Conservation (phyloP, 306 rosid genomes). For the Fagus crenata region DNA sequence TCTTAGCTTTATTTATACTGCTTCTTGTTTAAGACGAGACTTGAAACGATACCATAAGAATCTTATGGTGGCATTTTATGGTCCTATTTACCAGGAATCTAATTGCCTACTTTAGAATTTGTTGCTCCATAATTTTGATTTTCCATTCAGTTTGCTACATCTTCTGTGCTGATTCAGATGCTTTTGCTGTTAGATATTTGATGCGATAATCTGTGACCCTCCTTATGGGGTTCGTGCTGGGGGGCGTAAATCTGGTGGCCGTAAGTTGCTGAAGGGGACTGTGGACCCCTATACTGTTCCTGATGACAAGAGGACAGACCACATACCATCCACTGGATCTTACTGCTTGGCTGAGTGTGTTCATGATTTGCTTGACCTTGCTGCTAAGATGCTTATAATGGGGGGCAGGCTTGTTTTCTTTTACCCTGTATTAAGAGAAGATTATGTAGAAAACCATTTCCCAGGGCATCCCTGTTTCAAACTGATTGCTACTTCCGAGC, state of each 20-base stretch:
- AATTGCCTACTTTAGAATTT: not conserved
- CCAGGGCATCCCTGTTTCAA: slow-evolving; percentile 82
- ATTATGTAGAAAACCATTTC: slow-evolving; percentile 47
- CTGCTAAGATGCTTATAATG: slow-evolving; percentile 76
- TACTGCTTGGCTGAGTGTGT: slow-evolving; percentile 93
- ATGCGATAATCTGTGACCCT: slow-evolving; percentile 97
- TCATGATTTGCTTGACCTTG: slow-evolving; percentile 90
- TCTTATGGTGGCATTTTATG: not conserved
- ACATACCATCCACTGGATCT: slow-evolving; percentile 92
- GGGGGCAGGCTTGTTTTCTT: slow-evolving; percentile 92
- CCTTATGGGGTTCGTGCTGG: slow-evolving; percentile 99
- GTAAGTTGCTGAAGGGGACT: slow-evolving; percentile 80
- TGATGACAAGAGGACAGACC: slow-evolving; percentile 83
- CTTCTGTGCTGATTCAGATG: slow-evolving; percentile 8
- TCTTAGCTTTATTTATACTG: too few species aligned
- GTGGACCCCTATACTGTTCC: slow-evolving; percentile 80
- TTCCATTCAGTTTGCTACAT: not conserved
- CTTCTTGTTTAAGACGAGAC: too few species aligned
- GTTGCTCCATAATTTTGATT: not conserved
- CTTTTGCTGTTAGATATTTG: slow-evolving; percentile 55
- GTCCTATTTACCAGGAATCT: not conserved
- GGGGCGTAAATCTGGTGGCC: slow-evolving; percentile 96
- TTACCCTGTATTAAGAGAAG: slow-evolving; percentile 90
- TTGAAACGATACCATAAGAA: not conserved
- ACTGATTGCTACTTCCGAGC: slow-evolving; percentile 68